phyloP scores from a whole-genome alignment of 1,284 basidiomycete genomes.

The Leucoagaricus sp. region DNA sequence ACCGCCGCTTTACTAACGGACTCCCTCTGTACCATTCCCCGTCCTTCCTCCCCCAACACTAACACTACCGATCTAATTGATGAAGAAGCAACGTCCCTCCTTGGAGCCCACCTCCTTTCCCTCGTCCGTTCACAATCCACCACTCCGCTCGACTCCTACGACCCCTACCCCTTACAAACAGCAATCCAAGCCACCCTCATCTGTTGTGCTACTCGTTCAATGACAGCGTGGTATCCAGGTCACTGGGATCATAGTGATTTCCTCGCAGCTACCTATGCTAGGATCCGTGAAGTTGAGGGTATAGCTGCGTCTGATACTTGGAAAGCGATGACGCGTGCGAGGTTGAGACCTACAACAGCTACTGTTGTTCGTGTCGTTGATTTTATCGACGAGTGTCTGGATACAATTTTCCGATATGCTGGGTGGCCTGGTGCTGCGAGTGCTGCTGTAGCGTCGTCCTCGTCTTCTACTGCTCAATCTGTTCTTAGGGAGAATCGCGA shows the following conservation, averaged over 20 bases:
- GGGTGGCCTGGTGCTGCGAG: not conserved
- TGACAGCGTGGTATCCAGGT: conserved; percentile 21
- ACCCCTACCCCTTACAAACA: conserved; percentile 18
- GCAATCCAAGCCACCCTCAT: conserved; percentile 18
- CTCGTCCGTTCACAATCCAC: conserved; percentile 14
- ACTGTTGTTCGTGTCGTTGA: conserved; percentile 9
- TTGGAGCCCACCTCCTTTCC: conserved; percentile 15
- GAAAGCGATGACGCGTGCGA: conserved; percentile 16
- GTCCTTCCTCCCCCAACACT: not conserved
- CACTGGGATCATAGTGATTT: conserved; percentile 18
- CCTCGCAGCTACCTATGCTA: conserved; percentile 14
- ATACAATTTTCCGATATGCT: conserved; percentile 6
- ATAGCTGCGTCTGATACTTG: conserved; percentile 13
- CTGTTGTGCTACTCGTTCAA: conserved; percentile 15
- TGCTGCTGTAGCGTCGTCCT: not conserved
- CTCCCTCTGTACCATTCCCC: not conserved
- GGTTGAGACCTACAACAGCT: conserved; percentile 15
- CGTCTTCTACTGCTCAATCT: not conserved
- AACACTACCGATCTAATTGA: conserved; percentile 10
- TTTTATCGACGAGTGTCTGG: conserved; percentile 9
- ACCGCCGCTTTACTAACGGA: conserved; percentile 18
- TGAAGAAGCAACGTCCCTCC: conserved; percentile 12
- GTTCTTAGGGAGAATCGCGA: conserved; percentile 1
- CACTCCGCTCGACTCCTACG: not conserved
- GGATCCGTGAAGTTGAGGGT: conserved; percentile 12